Evolutionary conservation across 441 rosid genomes (phyloP), one percentile per base, ranked within the genome.

Genomic region (Eruca vesicaria): DNA sequence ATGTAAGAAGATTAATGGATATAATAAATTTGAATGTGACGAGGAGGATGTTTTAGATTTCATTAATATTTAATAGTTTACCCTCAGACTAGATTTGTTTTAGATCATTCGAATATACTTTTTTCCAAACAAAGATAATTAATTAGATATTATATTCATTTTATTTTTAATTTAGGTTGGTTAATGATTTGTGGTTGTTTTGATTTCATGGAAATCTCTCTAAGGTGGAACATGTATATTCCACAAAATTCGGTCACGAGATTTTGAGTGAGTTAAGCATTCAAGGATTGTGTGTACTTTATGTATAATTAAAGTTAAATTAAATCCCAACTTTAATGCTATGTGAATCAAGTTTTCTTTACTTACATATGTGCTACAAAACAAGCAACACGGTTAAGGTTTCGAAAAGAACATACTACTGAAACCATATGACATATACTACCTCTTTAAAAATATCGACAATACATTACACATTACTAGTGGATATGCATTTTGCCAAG

Each of bases 221-320:
- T 9, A 26, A 45, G 2, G 63, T 50, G 7, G 18, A 68, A 35
- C 7, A 6, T 61, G 9, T 50, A 10, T 58, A 3, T 32, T 38
- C 57, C 64, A 36, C 6, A 38, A 61, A 52, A 18, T 4, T 61
- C 69, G 69, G 79, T 68, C 74, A 68, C 74, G 69, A 68, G 57
- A 62, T 68, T 68, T 56, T 63, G 23, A 18, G 6, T 43, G 2
- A 7, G 45, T 5, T 65, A 31, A 36, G 20, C 63, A 67, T 67
- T 68, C 43, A 4, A 21, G 12, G 38, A 66, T 66, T 66, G 65
- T 33, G 41, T 50, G 11, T 58, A 48, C 72, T 67, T 66, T 74
- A 48, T 28, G 62, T 74, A 29, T 56, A 2, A 9, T 3, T 64
- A 7, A 66, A 57, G 26, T 20, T 66, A 55, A 4, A 3, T 26